Conservation (phyloP, 306 rosid genomes). For the Dalbergia cochinchinensis region DNA sequence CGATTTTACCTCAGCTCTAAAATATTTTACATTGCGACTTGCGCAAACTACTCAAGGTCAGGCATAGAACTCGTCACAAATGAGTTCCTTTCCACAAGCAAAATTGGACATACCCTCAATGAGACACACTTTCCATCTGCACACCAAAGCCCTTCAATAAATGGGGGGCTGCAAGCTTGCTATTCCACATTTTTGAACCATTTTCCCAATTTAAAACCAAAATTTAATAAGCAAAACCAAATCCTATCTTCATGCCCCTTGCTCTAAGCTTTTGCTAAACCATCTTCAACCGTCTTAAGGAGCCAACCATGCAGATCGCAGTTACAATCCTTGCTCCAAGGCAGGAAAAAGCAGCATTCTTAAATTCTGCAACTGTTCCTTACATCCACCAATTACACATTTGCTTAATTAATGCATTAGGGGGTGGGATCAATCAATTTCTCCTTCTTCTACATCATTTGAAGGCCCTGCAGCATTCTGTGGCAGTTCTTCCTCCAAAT, state of each 20-base stretch:
- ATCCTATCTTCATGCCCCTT: slow-evolving; percentile 45
- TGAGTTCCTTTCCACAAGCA: slow-evolving; percentile 56
- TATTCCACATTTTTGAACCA: slow-evolving; percentile 35
- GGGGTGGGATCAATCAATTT: slow-evolving; percentile 57
- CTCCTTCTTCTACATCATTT: slow-evolving; percentile 84
- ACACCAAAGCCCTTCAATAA: slow-evolving; percentile 41
- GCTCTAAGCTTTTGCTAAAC: slow-evolving; percentile 39
- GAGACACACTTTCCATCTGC: slow-evolving; percentile 43
- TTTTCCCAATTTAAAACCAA: slow-evolving; percentile 46
- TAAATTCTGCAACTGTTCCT: slow-evolving; percentile 26
- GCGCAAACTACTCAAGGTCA: slow-evolving; percentile 45
- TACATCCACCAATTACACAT: slow-evolving; percentile 37
- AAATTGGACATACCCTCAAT: slow-evolving; percentile 54
- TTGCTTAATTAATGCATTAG: slow-evolving; percentile 16
- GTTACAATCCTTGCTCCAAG: slow-evolving; percentile 11
- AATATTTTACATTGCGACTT: slow-evolving; percentile 56
- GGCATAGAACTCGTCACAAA: slow-evolving; percentile 46
- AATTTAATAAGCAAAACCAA: slow-evolving; percentile 50
- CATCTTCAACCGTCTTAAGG: slow-evolving; percentile 39
- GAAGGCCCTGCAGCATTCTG: slow-evolving; percentile 51
- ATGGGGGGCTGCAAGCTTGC: slow-evolving; percentile 41
- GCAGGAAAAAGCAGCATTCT: slow-evolving; percentile 30
- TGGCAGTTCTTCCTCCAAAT: slow-evolving; percentile 74
- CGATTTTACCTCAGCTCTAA: slow-evolving; percentile 30
- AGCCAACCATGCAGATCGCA: slow-evolving; percentile 11